A percentile compares a stretch with the other conserved stretches of the same genome.
These are phyloP conservation scores for Pueraria montana DNA, from an alignment of 306 rosid genomes.

Conservation along the genomic window DNA sequence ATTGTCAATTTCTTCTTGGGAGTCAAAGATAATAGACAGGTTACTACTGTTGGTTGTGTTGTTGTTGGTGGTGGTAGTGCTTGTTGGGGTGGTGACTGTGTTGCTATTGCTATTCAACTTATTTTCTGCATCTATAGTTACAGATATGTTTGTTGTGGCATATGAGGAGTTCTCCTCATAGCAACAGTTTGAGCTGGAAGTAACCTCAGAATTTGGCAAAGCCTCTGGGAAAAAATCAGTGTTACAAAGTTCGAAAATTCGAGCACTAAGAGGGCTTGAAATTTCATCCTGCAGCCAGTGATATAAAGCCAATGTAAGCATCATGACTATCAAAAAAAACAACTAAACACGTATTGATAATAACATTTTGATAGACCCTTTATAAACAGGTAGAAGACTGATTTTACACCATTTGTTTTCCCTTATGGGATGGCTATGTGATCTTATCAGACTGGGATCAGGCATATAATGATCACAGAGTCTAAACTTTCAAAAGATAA, in stretches of 20 bases:
- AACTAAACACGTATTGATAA: not conserved
- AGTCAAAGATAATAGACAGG: constrained; percentile 72
- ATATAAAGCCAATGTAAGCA: constrained; percentile 43
- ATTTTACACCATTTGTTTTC: constrained; percentile 50
- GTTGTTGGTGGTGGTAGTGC: constrained; percentile 37
- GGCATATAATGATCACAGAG: not conserved
- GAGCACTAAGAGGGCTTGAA: constrained; percentile 80
- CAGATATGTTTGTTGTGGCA: constrained; percentile 56
- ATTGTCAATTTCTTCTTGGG: constrained; percentile 85
- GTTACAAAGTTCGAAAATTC: constrained; percentile 75
- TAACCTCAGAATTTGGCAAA: constrained; percentile 83
- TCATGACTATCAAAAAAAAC: constrained; percentile 34
- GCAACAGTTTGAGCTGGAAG: constrained; percentile 83
- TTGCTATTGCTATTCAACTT: constrained; percentile 62
- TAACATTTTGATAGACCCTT: constrained; percentile 35
- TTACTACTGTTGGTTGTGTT: constrained; percentile 57
- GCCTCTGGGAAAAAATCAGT: constrained; percentile 77
- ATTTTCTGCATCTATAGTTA: constrained; percentile 61
- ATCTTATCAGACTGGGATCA: constrained; percentile 45
- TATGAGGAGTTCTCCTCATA: constrained; percentile 80
- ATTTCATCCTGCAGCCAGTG: constrained; percentile 85
- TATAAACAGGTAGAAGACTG: constrained; percentile 49
- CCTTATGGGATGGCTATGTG: constrained; percentile 29
- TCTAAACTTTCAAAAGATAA: constrained; percentile 42
- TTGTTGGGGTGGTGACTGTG: constrained; percentile 49